Evolutionary conservation across 177 flowering plant genomes (phyloP), one percentile per base, ranked within the genome.

Genomic region (Tripterygium wilfordii): DNA sequence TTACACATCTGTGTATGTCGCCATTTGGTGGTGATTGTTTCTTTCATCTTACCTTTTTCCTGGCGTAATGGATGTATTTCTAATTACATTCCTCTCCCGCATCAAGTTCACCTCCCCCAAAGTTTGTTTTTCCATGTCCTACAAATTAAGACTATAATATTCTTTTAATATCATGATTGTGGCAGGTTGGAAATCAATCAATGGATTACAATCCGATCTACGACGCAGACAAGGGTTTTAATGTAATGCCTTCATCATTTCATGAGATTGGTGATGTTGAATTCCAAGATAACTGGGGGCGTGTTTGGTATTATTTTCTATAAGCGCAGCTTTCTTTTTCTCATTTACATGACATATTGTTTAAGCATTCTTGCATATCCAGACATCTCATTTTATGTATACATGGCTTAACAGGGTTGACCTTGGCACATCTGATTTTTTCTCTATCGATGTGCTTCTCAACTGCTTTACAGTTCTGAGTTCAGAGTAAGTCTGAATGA

Each of bases 201-300:
- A 61, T 87, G 80, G 88, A 79, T 27, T 66, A 76, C 39, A 58
- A 81, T 72, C 98, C 95, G 28, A 49, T 71, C 10, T 90, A 90
- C 58, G 96, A 90, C 45, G 70, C 70, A 18, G 85, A 83, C 12
- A 79, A 85, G 67, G 96, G 91, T 21, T 78, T 54, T 15, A 73
- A 64, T 38, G 84, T 66, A 48, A 80, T 87, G 88, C 89, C 89
- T 26, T 85, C 96, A 27, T 87, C 98, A 47, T 90, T 90, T 56
- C 98, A 90, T 59, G 96, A 90, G 56, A 90, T 90, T 41, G 54
- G 96, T 49, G 87, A 90, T 46, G 81, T 90, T 48, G 98, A 90
- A 58, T 90, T 90, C 64, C 98, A 90, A 64, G 98, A 90, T 55
- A 83, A 79, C 62, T 90, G 98, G 96, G 95, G 95, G 27, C 82